phyloP scores from a whole-genome alignment of 495 filamentous ascomycete genomes.

The Copromyces sp. region DNA sequence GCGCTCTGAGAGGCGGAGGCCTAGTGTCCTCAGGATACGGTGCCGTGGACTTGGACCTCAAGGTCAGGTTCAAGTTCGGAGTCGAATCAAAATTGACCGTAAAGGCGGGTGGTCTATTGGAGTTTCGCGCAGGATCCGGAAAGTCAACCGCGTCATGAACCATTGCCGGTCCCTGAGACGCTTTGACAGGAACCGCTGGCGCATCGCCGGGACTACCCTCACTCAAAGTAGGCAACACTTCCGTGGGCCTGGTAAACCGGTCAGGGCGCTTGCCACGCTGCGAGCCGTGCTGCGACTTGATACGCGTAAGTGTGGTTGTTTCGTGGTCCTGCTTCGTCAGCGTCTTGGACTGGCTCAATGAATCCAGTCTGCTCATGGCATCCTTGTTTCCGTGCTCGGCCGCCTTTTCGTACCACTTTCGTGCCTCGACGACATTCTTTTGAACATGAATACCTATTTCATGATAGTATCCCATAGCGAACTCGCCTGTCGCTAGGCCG shows the following conservation, averaged over 20 bases:
- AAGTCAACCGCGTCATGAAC: slow-evolving; percentile 45
- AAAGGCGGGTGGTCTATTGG: slow-evolving; percentile 36
- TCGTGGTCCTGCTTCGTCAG: slow-evolving; percentile 88
- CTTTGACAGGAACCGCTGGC: slow-evolving; percentile 9
- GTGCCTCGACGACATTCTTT: slow-evolving; percentile 71
- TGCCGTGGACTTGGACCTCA: slow-evolving; percentile 41
- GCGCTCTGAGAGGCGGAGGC: slow-evolving; percentile 30
- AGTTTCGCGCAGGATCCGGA: slow-evolving; percentile 50
- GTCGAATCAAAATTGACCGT: slow-evolving; percentile 27
- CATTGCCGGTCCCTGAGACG: slow-evolving; percentile 17
- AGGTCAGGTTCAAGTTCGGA: slow-evolving; percentile 24
- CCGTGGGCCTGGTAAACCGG: slow-evolving; percentile 41
- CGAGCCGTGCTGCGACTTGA: slow-evolving; percentile 88
- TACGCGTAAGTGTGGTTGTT: slow-evolving; percentile 75
- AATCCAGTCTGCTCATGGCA: slow-evolving; percentile 69
- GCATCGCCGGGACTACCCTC: slow-evolving; percentile 14
- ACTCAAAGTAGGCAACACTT: slow-evolving; percentile 42
- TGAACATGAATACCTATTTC: slow-evolving; percentile 87
- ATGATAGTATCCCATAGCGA: slow-evolving; percentile 94
- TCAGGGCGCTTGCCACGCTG: slow-evolving; percentile 62
- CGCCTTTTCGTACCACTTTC: slow-evolving; percentile 84
- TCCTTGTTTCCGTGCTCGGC: slow-evolving; percentile 89
- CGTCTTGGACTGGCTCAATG: slow-evolving; percentile 74
- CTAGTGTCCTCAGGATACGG: slow-evolving; percentile 57
- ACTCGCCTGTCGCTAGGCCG: slow-evolving; percentile 83